phyloP scores from a whole-genome alignment of 2,329 filamentous ascomycete genomes.

The Phialocephala subalpina region DNA sequence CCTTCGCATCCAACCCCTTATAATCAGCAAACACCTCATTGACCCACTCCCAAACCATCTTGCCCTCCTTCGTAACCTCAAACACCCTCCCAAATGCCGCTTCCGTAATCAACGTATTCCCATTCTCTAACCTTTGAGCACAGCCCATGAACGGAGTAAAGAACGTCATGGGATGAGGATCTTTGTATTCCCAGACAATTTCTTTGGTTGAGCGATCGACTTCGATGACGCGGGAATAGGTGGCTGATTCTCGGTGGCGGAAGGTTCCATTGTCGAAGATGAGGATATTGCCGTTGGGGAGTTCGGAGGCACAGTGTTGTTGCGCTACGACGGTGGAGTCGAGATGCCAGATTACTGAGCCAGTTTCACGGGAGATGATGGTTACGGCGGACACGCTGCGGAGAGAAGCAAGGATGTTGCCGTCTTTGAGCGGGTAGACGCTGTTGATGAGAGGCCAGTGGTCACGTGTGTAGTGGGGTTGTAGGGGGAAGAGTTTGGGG shows the following conservation, averaged over 20 bases:
- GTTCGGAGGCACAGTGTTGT: conserved; percentile 53
- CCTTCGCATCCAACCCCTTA: conserved; percentile 46
- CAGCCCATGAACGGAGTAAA: conserved; percentile 57
- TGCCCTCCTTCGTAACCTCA: conserved; percentile 51
- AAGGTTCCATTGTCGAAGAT: conserved; percentile 57
- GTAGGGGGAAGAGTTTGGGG: conserved; percentile 48
- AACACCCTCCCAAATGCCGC: conserved; percentile 53
- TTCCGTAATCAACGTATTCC: conserved; percentile 54
- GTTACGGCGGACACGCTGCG: conserved; percentile 50
- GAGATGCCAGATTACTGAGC: conserved; percentile 52
- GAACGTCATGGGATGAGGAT: conserved; percentile 38
- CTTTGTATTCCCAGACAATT: conserved; percentile 54
- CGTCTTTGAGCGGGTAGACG: conserved; percentile 49
- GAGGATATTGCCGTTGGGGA: conserved; percentile 51
- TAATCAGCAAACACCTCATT: conserved; percentile 52
- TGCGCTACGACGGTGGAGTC: conserved; percentile 50
- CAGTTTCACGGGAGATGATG: conserved; percentile 50
- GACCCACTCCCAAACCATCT: conserved; percentile 54
- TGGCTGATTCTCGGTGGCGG: conserved; percentile 48
- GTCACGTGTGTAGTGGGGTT: conserved; percentile 49
- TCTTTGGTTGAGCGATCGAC: conserved; percentile 48
- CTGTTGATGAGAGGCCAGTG: conserved; percentile 56
- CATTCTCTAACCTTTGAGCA: conserved; percentile 50
- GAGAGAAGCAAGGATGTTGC: conserved; percentile 52
- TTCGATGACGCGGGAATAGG: conserved; percentile 51